Conservation (phyloP, 202 grass and related monocot genomes). For the Dendrocalamus latiflorus region DNA sequence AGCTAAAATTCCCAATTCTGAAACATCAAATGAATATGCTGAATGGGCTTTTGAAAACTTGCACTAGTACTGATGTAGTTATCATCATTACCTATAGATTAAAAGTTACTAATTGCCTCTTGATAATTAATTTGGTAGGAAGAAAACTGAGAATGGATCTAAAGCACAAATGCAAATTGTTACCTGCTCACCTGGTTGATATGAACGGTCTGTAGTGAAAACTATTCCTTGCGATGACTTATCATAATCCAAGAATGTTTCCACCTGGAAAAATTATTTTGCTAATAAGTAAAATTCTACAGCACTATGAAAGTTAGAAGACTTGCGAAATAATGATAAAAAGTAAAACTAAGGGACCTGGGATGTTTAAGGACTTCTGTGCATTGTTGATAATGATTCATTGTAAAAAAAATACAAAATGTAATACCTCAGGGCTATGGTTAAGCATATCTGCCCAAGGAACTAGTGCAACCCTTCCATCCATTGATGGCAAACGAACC, state of each 20-base stretch:
- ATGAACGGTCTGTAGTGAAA: slow-evolving; percentile 76
- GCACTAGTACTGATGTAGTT: background rate
- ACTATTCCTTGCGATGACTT: slow-evolving; percentile 86
- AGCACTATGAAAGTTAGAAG: background rate
- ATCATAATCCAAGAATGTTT: slow-evolving; percentile 96
- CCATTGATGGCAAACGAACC: slow-evolving; percentile 97
- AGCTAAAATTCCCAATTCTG: background rate
- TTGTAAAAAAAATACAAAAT: slow-evolving; percentile 1
- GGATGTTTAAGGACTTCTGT: background rate
- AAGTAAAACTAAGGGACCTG: background rate
- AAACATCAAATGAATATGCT: slow-evolving; percentile 1
- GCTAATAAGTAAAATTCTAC: background rate
- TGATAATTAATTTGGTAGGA: background rate
- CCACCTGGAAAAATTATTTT: slow-evolving; percentile 59
- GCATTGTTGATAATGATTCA: background rate
- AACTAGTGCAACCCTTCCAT: slow-evolving; percentile 86
- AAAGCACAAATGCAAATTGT: slow-evolving; percentile 30
- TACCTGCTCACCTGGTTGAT: slow-evolving; percentile 99
- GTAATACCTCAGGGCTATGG: slow-evolving; percentile 77
- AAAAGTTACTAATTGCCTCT: background rate
- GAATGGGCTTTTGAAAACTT: background rate
- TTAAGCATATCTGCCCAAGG: slow-evolving; percentile 99
- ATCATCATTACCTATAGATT: background rate
- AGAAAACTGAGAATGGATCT: slow-evolving; percentile 4
- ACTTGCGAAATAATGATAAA: background rate